Base-by-base conservation (phyloP, 2,329 filamentous ascomycete species). In the Talaromyces sp. region DNA sequence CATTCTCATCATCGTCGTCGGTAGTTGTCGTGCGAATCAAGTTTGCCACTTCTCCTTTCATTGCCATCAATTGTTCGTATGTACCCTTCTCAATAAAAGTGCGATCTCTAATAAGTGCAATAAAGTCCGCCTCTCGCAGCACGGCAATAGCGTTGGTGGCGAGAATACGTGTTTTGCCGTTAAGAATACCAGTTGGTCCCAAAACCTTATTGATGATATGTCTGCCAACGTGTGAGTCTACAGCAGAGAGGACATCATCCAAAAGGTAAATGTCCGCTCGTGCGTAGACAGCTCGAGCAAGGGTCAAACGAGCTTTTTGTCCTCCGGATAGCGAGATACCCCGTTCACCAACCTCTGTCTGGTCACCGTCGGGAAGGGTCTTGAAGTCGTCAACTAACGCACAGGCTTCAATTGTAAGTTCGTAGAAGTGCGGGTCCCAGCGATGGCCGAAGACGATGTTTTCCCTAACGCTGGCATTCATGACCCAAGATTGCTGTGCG, bases 361-460 rank as follows among this genome's bases (percentile, higher is more conserved):
- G 91, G 73, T 99, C 96, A 33, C 96, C 95, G 74, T 99, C 95
- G 3, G 95, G 95, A 58, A 99, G 85, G 70, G 92, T 92, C 56
- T 89, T 86, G 78, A 99, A 97, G 75, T 99, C 95, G 70, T 97
- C 93, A 6, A 90, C 74, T 39, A 99, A 83, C 54, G 95, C 95
- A 76, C 96, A 99, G 47, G 95, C 94, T 74, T 92, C 89, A 60
- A 99, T 84, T 0, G 94, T 97, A 73, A 91, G 89, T 64, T 98
- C 92, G 79, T 99, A 99, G 78, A 99, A 99, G 35, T 89, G 86
- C 5, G 93, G 89, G 77, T 99, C 94, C 83, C 91, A 97, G 56
- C 92, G 89, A 79, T 99, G 93, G 1, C 95, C 95, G 73, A 99
- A 99, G 4, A 97, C 84, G 70, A 99, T 97, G 74, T 99, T 99